Percentiles rank a stretch among this genome's conserved stretches.
These are phyloP conservation scores for Backusella tuberculispora DNA, from an alignment of 192 early-diverging fungal species.

Conservation along the genomic window DNA sequence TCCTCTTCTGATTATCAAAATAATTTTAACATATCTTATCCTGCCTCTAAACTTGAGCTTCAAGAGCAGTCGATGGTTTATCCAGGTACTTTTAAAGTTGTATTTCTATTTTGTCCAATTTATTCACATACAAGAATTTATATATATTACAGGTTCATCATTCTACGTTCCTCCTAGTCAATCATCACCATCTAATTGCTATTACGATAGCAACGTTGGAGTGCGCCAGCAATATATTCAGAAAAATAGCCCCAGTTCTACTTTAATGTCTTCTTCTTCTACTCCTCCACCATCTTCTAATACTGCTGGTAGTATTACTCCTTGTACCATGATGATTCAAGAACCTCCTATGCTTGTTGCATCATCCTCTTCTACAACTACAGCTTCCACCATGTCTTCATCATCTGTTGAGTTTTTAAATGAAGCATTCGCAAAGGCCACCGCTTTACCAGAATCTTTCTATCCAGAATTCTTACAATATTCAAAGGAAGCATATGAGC, in stretches of 20 bases:
- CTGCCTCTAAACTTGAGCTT: conserved; percentile 12
- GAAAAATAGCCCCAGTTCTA: conserved; percentile 14
- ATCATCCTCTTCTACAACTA: conserved; percentile 37
- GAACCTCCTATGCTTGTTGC: conserved; percentile 32
- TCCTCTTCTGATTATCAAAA: conserved; percentile 17
- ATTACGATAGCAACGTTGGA: conserved; percentile 17
- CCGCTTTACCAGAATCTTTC: conserved; percentile 40
- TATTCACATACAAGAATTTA: neutral
- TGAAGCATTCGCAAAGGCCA: conserved; percentile 39
- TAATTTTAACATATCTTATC: neutral
- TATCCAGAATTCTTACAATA: conserved; percentile 44
- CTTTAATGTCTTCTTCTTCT: conserved; percentile 28
- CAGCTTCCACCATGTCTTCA: conserved; percentile 32
- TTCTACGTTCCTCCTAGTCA: conserved; percentile 27
- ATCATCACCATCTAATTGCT: conserved; percentile 18
- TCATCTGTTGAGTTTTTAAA: conserved; percentile 39
- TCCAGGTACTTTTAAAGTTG: conserved; percentile 15
- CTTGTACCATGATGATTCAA: conserved; percentile 29
- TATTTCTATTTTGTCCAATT: conserved; percentile 1
- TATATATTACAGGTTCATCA: conserved; percentile 16
- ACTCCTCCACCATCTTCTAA: conserved; percentile 12
- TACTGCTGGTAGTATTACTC: neutral
- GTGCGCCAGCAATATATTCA: conserved; percentile 15
- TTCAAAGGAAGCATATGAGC: conserved; percentile 41
- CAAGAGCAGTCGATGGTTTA: conserved; percentile 25